Base-by-base conservation (phyloP, 495 filamentous ascomycete species). In the Trypethelium eluteriae region DNA sequence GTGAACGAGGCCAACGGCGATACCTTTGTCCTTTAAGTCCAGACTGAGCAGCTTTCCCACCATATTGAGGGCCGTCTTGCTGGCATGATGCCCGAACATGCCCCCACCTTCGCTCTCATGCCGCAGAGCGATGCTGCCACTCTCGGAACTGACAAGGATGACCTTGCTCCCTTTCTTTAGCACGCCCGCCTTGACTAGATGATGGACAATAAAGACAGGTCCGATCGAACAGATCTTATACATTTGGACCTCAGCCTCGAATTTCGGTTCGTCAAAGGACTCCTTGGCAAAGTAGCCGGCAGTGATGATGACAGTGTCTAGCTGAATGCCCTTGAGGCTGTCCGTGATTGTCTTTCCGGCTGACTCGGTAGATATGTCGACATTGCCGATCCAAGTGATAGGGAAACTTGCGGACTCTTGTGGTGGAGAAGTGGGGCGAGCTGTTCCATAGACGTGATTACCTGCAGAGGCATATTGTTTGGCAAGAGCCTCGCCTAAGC, bases 41-140 rank as follows among this genome's bases (percentile, higher is more conserved):
- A 89, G 74, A 69, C 83, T 85, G 41, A 91, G 73, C 56, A 91
- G 77, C 71, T 87, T 88, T 3, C 87, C 88, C 3, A 86, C 85
- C 88, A 91, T 91, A 73, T 90, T 91, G 64, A 87, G 73, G 3
- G 88, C 88, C 3, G 86, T 81, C 71, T 91, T 90, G 76, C 82
- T 85, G 0, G 81, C 88, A 80, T 91, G 88, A 72, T 90, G 87
- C 2, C 81, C 88, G 72, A 85, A 90, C 72, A 89, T 89, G 0
- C 88, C 88, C 9, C 87, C 88, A 0, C 86, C 88, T 73, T 88
- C 86, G 44, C 79, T 82, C 70, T 85, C 81, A 71, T 88, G 85
- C 5, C 88, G 81, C 25, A 91, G 75, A 4, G 84, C 82, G 66
- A 90, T 88, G 68, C 84, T 87, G 3, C 88, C 88, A 12, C 82